Evolutionary conservation across 495 filamentous ascomycete species (phyloP).

Genomic region (Aspergillus leporis): DNA sequence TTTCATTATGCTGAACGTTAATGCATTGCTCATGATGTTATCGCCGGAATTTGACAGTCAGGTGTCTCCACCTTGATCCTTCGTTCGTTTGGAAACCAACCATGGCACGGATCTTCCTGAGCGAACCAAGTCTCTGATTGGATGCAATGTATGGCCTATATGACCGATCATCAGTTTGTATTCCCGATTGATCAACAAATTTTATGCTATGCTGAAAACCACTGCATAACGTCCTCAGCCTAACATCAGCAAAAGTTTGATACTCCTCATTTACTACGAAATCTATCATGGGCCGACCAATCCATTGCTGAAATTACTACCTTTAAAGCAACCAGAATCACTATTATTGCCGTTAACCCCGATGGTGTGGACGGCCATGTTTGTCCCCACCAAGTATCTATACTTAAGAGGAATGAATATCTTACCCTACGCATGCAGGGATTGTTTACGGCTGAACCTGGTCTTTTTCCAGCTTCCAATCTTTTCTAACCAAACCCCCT

Average conservation of each 20-base stretch:
- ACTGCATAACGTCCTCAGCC: background rate
- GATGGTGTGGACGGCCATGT: background rate
- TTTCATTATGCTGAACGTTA: no score
- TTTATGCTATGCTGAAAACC: background rate
- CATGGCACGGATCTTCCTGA: background rate
- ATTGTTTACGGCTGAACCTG: no score
- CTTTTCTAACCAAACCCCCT: no score
- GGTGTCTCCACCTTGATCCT: no score
- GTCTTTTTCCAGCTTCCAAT: no score
- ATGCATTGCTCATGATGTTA: no score
- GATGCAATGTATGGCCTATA: background rate
- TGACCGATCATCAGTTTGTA: background rate
- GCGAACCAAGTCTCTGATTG: background rate
- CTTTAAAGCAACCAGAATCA: background rate
- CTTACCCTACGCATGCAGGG: no score
- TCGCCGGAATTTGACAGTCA: no score
- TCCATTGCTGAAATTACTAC: no score
- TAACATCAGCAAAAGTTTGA: background rate
- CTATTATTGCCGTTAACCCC: background rate
- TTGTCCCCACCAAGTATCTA: background rate
- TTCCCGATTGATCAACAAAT: background rate
- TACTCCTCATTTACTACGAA: background rate
- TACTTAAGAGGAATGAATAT: no score
- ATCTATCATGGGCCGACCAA: no score
- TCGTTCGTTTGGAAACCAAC: no score